These are phyloP conservation scores for Arthrobotrys megalospora DNA, from an alignment of 2,329 filamentous ascomycete genomes.

Conservation along the genomic window DNA sequence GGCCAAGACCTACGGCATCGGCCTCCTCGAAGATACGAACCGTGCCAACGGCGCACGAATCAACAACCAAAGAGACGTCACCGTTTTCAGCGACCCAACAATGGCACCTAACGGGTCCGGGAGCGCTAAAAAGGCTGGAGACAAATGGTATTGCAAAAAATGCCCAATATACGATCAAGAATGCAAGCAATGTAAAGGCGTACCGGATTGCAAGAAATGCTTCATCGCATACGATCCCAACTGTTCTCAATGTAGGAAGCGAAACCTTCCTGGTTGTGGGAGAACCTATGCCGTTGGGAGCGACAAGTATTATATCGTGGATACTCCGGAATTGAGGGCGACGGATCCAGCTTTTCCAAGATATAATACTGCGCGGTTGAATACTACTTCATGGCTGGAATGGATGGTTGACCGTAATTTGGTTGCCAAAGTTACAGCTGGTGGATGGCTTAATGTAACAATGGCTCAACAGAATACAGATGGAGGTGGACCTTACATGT, in stretches of 20 bases:
- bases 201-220: constrained; percentile 16
- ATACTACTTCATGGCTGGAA: constrained; percentile 14
- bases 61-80: constrained; percentile 22
- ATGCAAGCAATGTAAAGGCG: constrained; percentile 4
- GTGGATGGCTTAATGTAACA: constrained; percentile 34
- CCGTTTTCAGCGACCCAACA: constrained; percentile 44
- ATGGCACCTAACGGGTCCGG: constrained; percentile 39
- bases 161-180: constrained; percentile 36
- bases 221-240: constrained; percentile 24
- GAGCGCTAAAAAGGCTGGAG: background rate
- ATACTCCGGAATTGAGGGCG: background rate
- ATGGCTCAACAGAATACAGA: constrained; percentile 45
- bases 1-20: constrained; percentile 31
- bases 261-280: constrained; percentile 18
- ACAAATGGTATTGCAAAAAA: constrained; percentile 37
- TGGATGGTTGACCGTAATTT: constrained; percentile 19
- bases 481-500: constrained; percentile 32
- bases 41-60: background rate
- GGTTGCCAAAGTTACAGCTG: constrained; percentile 32
- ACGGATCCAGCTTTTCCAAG: background rate
- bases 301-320: constrained; percentile 5
- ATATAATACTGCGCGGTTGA: constrained; percentile 25
- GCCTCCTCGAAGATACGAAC: constrained; percentile 30
- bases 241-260: constrained; percentile 19
- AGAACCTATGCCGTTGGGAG: constrained; percentile 7